Evolutionary conservation across 208 protist genomes (phyloP).

Genomic region (Acanthamoeba royreba): DNA sequence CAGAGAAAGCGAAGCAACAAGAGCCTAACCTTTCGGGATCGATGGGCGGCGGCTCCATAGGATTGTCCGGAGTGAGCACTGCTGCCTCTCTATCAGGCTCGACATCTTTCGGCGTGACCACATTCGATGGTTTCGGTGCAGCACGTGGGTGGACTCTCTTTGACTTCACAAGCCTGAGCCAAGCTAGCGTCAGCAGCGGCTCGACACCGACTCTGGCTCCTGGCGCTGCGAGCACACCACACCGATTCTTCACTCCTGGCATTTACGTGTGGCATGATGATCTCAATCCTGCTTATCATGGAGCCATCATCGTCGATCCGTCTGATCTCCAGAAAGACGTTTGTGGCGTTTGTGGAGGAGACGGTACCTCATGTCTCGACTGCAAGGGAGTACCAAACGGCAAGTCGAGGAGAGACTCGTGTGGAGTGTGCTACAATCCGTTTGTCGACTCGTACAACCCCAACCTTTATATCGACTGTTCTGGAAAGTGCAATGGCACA

Average conservation of each 20-base stretch:
- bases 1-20: no score
- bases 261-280: neutral
- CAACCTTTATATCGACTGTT: neutral
- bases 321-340: neutral
- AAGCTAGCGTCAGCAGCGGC: no score
- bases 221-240: neutral
- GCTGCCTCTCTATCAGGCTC: no score
- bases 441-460: neutral
- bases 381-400: neutral
- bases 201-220: neutral
- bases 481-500: neutral
- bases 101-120: no score
- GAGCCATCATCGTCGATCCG: neutral
- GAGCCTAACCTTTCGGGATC: no score
- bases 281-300: neutral
- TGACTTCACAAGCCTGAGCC: no score
- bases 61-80: no score
- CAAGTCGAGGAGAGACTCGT: neutral
- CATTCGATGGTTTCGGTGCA: no score
- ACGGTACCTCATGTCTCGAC: neutral
- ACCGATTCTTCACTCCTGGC: neutral
- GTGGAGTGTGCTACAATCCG: neutral
- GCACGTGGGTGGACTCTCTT: no score
- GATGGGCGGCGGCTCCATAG: no score
- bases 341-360: neutral